Evolutionary conservation across 305 asterid genomes (phyloP).

Genomic region (Galium porrigens): DNA sequence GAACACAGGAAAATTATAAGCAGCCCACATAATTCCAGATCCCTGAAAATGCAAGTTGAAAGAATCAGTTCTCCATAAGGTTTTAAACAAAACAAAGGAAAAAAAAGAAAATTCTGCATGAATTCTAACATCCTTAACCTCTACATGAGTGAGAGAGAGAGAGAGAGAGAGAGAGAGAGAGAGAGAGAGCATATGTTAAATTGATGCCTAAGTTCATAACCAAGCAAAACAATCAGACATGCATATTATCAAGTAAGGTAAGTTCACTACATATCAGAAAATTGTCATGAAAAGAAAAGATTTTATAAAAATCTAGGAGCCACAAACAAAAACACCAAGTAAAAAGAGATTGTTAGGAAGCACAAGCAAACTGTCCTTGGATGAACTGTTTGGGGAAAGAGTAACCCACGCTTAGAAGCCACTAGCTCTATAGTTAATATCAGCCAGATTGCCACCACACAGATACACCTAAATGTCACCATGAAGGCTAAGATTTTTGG

Average conservation of each 20-base stretch:
- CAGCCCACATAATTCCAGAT: constrained; percentile 92
- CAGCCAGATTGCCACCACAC: constrained; percentile 1
- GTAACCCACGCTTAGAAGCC: background rate
- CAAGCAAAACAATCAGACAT: background rate
- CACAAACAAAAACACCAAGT: background rate
- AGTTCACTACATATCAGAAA: background rate
- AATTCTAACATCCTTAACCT: too few relatives aligned
- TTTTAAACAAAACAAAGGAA: background rate
- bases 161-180: too few relatives aligned
- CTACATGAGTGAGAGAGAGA: too few relatives aligned
- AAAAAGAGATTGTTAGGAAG: background rate
- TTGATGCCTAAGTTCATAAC: background rate
- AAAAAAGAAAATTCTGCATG: background rate
- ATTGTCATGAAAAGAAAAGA: background rate
- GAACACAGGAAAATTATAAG: constrained; percentile 76
- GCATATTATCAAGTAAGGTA: background rate
- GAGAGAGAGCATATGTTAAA: background rate
- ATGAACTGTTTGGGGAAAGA: background rate
- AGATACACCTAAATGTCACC: background rate
- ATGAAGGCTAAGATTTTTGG: background rate
- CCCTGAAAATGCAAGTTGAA: constrained; percentile 47
- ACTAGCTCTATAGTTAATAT: background rate
- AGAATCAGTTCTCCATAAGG: constrained; percentile 14
- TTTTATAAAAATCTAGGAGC: background rate
- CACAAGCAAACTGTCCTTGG: background rate